Conservation (phyloP, 2,329 filamentous ascomycete genomes). For the Fusarium keratoplasticum region DNA sequence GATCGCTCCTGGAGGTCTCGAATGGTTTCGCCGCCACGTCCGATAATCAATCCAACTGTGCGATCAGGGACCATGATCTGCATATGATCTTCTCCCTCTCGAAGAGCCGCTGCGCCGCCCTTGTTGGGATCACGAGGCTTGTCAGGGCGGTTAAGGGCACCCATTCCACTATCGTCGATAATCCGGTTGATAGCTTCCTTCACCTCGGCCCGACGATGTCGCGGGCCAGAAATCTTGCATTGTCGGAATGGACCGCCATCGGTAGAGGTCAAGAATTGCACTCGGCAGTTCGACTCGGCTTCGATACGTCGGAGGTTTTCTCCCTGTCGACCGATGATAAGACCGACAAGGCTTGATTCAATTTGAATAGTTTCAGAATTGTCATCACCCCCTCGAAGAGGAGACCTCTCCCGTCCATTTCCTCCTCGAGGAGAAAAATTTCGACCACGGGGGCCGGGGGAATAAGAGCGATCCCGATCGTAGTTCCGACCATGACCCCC, state of each 20-base stretch:
- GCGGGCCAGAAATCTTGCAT: constrained; percentile 85
- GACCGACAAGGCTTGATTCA: constrained; percentile 85
- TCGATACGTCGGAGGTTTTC: constrained; percentile 91
- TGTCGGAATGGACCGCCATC: constrained; percentile 81
- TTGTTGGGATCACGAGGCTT: constrained; percentile 54
- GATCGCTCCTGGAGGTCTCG: constrained; percentile 91
- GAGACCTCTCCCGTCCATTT: constrained; percentile 69
- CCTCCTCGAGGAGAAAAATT: constrained; percentile 69
- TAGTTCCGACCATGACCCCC: constrained; percentile 46
- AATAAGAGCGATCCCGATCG: constrained; percentile 79
- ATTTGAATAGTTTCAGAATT: constrained; percentile 86
- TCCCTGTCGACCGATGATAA: constrained; percentile 91
- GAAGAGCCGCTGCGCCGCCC: constrained; percentile 62
- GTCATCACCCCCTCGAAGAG: constrained; percentile 69
- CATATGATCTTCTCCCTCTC: constrained; percentile 85
- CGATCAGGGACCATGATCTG: constrained; percentile 96
- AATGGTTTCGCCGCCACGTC: constrained; percentile 93
- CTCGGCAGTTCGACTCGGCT: constrained; percentile 81
- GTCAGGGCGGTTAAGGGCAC: constrained; percentile 60
- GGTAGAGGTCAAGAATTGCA: constrained; percentile 86
- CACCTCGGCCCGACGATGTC: constrained; percentile 78
- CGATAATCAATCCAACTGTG: constrained; percentile 92
- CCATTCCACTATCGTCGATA: constrained; percentile 79
- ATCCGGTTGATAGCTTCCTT: constrained; percentile 87
- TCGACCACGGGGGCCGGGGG: constrained; percentile 68